Evolutionary conservation across 2,329 filamentous ascomycete species (phyloP).

Genomic region (Ceratocystis colombiana): DNA sequence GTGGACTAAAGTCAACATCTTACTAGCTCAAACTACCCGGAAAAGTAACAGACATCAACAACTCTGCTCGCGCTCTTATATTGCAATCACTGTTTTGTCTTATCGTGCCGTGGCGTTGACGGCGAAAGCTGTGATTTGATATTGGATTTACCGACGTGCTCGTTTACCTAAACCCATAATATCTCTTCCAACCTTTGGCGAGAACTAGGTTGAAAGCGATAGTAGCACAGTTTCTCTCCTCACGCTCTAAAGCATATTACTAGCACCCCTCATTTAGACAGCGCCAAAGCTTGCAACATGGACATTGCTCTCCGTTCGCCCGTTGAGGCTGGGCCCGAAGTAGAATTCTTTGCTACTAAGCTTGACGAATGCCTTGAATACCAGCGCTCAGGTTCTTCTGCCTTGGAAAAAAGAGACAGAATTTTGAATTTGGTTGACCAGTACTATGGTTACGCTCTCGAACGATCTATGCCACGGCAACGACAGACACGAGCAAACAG

Average conservation of each 20-base stretch:
- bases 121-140: background rate
- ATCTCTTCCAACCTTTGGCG: background rate
- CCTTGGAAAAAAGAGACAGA: constrained; percentile 49
- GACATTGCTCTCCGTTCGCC: constrained; percentile 21
- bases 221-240: no score
- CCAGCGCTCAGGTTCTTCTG: constrained; percentile 27
- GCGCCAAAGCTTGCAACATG: constrained; percentile 18
- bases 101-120: background rate
- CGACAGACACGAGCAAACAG: constrained; percentile 2
- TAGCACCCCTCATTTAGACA: background rate
- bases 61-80: background rate
- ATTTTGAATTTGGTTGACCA: constrained; percentile 58
- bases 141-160: background rate
- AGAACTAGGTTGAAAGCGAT: no score
- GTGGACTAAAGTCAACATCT: background rate
- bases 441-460: constrained; percentile 50
- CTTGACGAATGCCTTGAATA: constrained; percentile 62
- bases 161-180: background rate
- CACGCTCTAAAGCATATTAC: background rate
- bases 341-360: constrained; percentile 74
- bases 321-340: constrained; percentile 56
- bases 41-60: background rate
- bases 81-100: background rate
- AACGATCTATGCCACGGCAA: constrained; percentile 34
- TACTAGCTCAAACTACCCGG: background rate